These are phyloP conservation scores for Trichoderma reesei DNA, from an alignment of 495 filamentous ascomycete species.

Conservation along the genomic window DNA sequence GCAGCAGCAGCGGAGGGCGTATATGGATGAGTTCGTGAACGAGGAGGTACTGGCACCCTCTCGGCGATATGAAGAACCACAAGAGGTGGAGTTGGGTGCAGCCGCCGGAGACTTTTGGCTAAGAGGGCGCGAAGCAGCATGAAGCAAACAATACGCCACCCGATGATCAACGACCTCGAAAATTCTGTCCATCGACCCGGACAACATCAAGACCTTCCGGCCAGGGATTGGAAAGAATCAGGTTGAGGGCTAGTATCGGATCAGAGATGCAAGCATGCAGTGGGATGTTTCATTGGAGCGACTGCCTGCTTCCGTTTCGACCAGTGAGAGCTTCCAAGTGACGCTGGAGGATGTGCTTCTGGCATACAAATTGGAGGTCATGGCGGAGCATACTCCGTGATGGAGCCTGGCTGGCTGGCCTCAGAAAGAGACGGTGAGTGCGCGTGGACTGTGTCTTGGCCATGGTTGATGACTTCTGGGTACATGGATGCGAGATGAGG, in stretches of 20 bases:
- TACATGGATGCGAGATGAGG: too few relatives aligned
- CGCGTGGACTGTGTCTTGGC: too few relatives aligned
- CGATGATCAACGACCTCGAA: neutral
- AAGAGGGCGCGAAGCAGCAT: neutral
- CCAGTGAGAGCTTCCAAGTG: neutral
- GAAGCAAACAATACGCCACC: neutral
- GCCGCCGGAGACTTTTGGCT: neutral
- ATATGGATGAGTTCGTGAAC: neutral
- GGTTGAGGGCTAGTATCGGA: neutral
- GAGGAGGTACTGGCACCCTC: neutral
- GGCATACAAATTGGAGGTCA: neutral
- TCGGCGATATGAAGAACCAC: neutral
- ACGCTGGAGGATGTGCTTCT: neutral
- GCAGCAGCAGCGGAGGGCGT: neutral
- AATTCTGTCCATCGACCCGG: neutral
- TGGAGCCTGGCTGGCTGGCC: neutral
- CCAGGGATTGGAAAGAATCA: too few relatives aligned
- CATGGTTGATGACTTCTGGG: too few relatives aligned
- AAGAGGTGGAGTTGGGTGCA: neutral
- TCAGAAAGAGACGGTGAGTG: neutral
- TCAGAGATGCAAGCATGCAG: neutral
- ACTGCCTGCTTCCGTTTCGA: neutral
- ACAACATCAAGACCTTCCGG: neutral
- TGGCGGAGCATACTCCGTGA: neutral
- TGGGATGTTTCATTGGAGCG: neutral